phyloP scores from a whole-genome alignment of 2,329 filamentous ascomycete genomes.

The Fusarium chaquense region DNA sequence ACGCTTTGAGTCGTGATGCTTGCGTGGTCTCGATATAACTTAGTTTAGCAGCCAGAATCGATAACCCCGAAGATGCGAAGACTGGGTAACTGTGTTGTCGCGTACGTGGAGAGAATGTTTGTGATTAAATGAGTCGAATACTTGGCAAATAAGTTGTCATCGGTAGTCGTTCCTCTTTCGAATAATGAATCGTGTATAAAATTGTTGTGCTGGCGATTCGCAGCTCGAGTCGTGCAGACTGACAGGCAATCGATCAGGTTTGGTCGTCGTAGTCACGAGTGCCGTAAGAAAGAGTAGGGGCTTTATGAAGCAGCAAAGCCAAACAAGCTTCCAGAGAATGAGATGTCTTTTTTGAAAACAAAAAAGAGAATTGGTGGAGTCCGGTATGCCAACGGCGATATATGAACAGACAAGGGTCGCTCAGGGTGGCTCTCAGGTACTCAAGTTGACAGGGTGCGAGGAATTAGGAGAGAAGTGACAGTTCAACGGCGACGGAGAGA shows the following conservation, averaged over 20 bases:
- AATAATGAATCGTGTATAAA: background rate
- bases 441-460: conserved; percentile 22
- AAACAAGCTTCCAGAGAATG: background rate
- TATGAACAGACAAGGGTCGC: conserved; percentile 36
- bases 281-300: background rate
- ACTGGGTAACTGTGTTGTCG: background rate
- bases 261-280: background rate
- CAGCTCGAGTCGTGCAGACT: background rate
- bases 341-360: conserved; percentile 8
- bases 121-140: background rate
- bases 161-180: background rate
- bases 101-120: background rate
- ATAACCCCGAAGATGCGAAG: background rate
- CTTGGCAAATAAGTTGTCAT: background rate
- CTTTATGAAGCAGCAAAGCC: background rate
- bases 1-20: background rate
- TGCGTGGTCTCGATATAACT: background rate
- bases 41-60: background rate
- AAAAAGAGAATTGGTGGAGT: conserved; percentile 26
- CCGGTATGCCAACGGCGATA: conserved; percentile 31
- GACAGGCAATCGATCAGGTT: background rate
- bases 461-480: conserved; percentile 20
- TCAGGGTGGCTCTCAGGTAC: conserved; percentile 29
- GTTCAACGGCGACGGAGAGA: conserved; percentile 10
- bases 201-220: background rate